Evolutionary conservation across 2,329 filamentous ascomycete species (phyloP).

Genomic region (Ascochyta fabae): DNA sequence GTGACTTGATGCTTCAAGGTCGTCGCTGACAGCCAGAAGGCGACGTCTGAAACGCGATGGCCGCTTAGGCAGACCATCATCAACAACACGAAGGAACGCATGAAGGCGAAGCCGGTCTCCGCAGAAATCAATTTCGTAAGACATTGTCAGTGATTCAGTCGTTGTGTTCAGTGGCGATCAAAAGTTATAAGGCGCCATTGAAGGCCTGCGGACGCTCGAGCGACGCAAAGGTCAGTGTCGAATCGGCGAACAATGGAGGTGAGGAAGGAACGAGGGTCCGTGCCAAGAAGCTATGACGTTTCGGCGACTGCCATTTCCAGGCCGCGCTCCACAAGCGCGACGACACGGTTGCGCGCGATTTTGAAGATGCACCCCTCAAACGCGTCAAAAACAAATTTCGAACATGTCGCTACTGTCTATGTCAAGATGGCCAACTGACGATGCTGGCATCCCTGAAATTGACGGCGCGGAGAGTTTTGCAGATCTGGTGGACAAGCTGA

Average conservation of each 20-base stretch:
- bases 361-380: constrained; percentile 5
- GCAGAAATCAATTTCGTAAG: constrained; percentile 31
- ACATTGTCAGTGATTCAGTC: constrained; percentile 19
- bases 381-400: constrained; percentile 6
- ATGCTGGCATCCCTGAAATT: constrained; percentile 63
- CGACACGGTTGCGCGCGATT: constrained; percentile 15
- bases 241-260: background rate
- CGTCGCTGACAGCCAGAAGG: background rate
- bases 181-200: background rate
- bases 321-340: constrained; percentile 15
- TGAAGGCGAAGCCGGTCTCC: constrained; percentile 34
- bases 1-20: background rate
- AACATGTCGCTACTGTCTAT: constrained; percentile 40
- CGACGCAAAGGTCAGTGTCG: background rate
- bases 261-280: constrained; percentile 7
- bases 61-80: constrained; percentile 30
- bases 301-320: constrained; percentile 1
- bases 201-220: background rate
- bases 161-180: background rate
- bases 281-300: constrained; percentile 28
- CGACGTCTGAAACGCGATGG: constrained; percentile 31
- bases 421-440: constrained; percentile 36
- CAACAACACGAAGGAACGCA: constrained; percentile 33
- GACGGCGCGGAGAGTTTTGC: constrained; percentile 66
- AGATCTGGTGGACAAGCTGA: constrained; percentile 70